phyloP scores from a whole-genome alignment of 176 grass and related monocot genomes.

The Cocos nucifera region DNA sequence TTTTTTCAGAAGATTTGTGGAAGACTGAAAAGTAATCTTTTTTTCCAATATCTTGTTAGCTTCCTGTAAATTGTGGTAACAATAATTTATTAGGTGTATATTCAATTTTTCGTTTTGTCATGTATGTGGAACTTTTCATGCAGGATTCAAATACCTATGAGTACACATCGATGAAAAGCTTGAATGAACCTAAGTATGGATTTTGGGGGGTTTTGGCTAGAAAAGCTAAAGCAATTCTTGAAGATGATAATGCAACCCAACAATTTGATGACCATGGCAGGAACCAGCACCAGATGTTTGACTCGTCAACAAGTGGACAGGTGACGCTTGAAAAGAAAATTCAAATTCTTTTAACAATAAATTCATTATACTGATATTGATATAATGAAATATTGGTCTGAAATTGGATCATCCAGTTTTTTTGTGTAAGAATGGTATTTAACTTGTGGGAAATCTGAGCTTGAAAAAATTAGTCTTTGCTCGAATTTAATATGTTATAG shows the following conservation, averaged over 20 bases:
- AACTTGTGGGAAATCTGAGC: too few species aligned
- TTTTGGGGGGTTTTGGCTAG: slow-evolving; percentile 22
- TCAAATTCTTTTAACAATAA: neutral
- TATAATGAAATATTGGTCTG: too few species aligned
- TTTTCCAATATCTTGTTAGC: too few species aligned
- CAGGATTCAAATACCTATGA: slow-evolving; percentile 12
- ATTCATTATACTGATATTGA: neutral
- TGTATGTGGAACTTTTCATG: neutral
- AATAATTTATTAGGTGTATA: too few species aligned
- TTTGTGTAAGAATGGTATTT: too few species aligned
- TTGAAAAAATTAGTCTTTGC: too few species aligned
- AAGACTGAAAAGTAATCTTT: too few species aligned
- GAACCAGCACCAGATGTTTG: neutral
- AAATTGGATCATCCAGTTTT: too few species aligned
- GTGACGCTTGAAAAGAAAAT: neutral
- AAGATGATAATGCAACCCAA: slow-evolving; percentile 1
- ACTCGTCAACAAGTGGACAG: slow-evolving; percentile 4
- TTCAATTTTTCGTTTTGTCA: too few species aligned
- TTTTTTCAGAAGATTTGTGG: too few species aligned
- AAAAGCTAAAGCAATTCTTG: slow-evolving; percentile 22
- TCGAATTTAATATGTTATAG: too few species aligned
- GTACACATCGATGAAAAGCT: slow-evolving; percentile 7
- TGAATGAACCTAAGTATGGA: neutral
- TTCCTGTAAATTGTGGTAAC: too few species aligned
- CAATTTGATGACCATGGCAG: neutral